Conservation (phyloP, 192 early-diverging fungal species). For the Podila minutissima region DNA sequence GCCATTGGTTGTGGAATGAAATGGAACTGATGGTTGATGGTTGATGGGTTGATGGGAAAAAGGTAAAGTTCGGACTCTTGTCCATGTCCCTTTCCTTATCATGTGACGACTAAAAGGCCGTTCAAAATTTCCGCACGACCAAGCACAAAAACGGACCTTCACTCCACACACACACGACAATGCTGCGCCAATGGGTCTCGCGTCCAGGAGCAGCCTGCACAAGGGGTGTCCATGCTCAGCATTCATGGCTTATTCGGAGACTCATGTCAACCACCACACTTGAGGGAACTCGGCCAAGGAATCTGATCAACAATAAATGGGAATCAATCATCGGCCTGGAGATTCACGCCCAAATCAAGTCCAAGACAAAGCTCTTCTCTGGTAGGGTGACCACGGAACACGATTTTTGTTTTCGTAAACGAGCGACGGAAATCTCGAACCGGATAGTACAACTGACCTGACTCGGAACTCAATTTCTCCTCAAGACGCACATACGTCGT, state of each 20-base stretch:
- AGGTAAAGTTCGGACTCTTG: neutral
- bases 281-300: neutral
- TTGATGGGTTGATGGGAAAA: neutral
- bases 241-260: neutral
- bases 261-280: neutral
- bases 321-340: conserved; percentile 88
- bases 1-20: conserved; percentile 10
- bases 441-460: neutral
- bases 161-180: neutral
- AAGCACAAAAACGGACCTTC: neutral
- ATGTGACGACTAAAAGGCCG: neutral
- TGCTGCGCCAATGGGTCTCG: neutral
- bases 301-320: conserved; percentile 54
- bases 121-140: neutral
- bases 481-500: conserved; percentile 54
- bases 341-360: conserved; percentile 85
- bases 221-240: neutral
- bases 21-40: neutral
- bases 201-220: neutral
- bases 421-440: neutral
- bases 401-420: neutral
- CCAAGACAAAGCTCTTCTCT: conserved; percentile 88
- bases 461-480: neutral
- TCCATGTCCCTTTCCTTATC: neutral
- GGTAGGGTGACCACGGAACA: conserved; percentile 26